Evolutionary conservation across 2,329 filamentous ascomycete genomes (phyloP).

Genomic region (Paraphaeosphaeria sporulosa): DNA sequence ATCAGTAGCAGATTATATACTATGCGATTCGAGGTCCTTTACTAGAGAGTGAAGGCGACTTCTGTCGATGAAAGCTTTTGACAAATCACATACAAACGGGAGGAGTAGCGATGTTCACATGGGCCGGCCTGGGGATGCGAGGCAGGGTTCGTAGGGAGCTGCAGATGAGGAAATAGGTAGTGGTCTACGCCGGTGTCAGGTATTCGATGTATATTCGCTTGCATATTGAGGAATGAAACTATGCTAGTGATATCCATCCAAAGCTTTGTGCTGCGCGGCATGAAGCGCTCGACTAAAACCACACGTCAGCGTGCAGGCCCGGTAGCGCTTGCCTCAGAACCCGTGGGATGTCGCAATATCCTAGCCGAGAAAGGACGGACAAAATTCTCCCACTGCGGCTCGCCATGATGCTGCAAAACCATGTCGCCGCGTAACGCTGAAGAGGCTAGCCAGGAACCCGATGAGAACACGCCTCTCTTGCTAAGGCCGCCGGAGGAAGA

Average conservation of each 20-base stretch:
- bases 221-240: not conserved
- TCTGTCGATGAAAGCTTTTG: too few relatives aligned
- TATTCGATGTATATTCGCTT: not conserved
- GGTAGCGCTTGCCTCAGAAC: conserved; percentile 3
- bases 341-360: conserved; percentile 2
- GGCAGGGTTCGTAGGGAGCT: too few relatives aligned
- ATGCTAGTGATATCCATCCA: not conserved
- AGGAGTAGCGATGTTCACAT: too few relatives aligned
- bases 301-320: not conserved
- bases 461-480: conserved; percentile 22
- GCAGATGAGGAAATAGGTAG: not conserved
- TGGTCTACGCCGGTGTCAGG: not conserved
- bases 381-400: not conserved
- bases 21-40: too few relatives aligned
- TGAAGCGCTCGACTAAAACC: not conserved
- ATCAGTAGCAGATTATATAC: too few relatives aligned
- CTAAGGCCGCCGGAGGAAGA: conserved; percentile 26
- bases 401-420: conserved; percentile 2
- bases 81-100: too few relatives aligned
- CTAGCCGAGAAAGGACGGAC: not conserved
- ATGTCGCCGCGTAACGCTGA: conserved; percentile 17
- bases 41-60: too few relatives aligned
- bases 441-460: conserved; percentile 8
- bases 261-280: not conserved
- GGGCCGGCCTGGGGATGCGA: too few relatives aligned